Base-by-base conservation (phyloP, 164 flowering plant species). In the Kingdonia uniflora region DNA sequence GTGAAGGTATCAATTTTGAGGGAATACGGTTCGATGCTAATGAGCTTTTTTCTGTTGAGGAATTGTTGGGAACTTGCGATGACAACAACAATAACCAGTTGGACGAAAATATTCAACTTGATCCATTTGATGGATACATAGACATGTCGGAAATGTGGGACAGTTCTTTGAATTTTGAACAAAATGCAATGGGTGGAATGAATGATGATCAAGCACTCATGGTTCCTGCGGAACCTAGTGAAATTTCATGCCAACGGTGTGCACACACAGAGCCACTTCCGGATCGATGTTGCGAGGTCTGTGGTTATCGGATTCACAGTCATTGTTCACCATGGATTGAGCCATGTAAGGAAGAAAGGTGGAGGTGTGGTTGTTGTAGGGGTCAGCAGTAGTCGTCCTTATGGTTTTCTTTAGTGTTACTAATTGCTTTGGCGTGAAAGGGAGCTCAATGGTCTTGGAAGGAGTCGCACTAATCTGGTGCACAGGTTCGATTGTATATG, bases 1-100 rank as follows among this genome's bases (percentile, higher is more conserved):
- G 62, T 58, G 82, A 70, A n/a, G 65, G 44, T 56, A 45, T 73
- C 1, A 63, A 70, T 62, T 70, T 56, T 37, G 89, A 80, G 26
- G 77, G 77, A 53, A 71, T 79, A 76, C 92, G 81, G 50, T 89
- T 71, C 64, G 99, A 89, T 63, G 97, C 97, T n/a, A 95, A 94
- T n/a, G 61, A 94, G 96, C 12, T 87, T 77, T 94, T 89, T 68
- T 79, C 97, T 46, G 73, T 80, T 43, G 68, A 72, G 0, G 97
- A 94, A 65, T 64, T 89, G 76, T 67, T 94, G 67, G 81, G 65
- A 23, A 55, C 78, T 46, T 95, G 80, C 44, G 91, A 81, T 60
- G 74, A 58, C 8, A 29, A 3, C 4, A 29, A 29, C 8, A 29
- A 29, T 29, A 3, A 29, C 8, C 35, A 29, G 35, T 29, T 29